Base-by-base conservation (phyloP, 768 basidiomycete genomes). In the Lactarius akahatsu region DNA sequence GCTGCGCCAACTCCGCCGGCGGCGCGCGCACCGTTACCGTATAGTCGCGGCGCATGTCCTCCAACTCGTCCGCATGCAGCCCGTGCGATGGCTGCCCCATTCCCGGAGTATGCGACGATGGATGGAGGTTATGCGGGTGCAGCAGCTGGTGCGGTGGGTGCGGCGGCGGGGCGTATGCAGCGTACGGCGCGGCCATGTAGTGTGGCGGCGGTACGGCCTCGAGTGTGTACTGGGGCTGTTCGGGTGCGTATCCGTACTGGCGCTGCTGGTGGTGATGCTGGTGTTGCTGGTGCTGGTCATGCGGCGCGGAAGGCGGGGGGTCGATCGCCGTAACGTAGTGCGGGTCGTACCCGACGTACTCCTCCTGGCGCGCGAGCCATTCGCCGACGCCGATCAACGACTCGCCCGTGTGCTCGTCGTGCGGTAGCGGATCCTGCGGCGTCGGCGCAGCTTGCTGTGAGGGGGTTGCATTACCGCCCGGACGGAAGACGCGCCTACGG, bases 1-100 rank as follows among this genome's bases (percentile, higher is more conserved):
- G 79, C 62, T 85, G 81, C 0, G 85, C 82, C 20, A 89, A 76
- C 61, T 86, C 85, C 20, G 77, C 72, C 47, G 76, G 75, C 52
- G 71, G 73, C 8, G 70, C 65, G 0, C 72, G 68, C 3, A 65
- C 64, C 13, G 59, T 45, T 0, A 38, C 41, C 11, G 47, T 50
- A 20, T 66, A 66, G 5, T n/a, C 50, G 38, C 61, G 23, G 6
- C 23, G 55, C 11, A 59, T 47, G 11, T 66, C 61, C 23, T 11
- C 60, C 10, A 62, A 1, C 2, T 66, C 65, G 20, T 62, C 65
- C 13, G 26, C 2, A 0, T 55, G 64, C 8, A 40, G 2, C 7
- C 3, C 30, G 10, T 54, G 64, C n/a, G 63, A n/a, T 4, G 40
- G 64, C 1, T 16, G 58, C 16, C 16, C 4, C 43, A 57, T 18